Base-by-base conservation (phyloP, 2,329 filamentous ascomycete species). In the Drechslera avenae region DNA sequence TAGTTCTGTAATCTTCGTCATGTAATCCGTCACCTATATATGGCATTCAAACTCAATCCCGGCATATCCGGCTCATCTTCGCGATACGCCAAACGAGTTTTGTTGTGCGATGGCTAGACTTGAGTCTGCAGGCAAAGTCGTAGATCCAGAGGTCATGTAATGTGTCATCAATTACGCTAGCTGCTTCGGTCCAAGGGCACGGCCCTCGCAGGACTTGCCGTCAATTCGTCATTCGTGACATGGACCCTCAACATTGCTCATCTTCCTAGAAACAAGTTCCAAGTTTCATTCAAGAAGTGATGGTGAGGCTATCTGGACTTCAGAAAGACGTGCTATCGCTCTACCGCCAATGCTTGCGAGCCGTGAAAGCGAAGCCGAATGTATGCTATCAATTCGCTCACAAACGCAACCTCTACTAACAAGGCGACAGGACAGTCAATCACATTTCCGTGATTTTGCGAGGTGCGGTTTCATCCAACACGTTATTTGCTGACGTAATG, bases 321-420 rank as follows among this genome's bases (percentile, higher is more conserved):
- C 93, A 97, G 72, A 87, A 84, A 65, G 91, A 96, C 67, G 93
- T 97, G 3, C 75, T 97, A 43, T 81, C 86, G 28, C 83, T 99
- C 12, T 99, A 97, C 73, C 86, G 93, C 51, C 84, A 86, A 69
- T 97, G 93, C 66, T 78, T 99, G 19, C 85, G 92, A 52, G 90
- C 89, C 67, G 86, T 88, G 52, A 84, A 87, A 53, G 87, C 86
- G 67, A 97, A 99, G 73, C 91, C 92, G 41, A 71, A 76, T 64
- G 90, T 93, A 73, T 64, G 81, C 67, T 31, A n/a, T 18, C 16
- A 33, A 35, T 17, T 19, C 8, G 33, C n/a, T 19, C 8, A 34
- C 23, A 14, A 28, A 19, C 30, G 21, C 10, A 4, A 21, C 13
- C 12, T 7, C 12, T 31, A 34, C 58, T 66, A 49, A 67, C 33